Evolutionary conservation across 306 rosid species (phyloP).

Genomic region (Quercus rubra): DNA sequence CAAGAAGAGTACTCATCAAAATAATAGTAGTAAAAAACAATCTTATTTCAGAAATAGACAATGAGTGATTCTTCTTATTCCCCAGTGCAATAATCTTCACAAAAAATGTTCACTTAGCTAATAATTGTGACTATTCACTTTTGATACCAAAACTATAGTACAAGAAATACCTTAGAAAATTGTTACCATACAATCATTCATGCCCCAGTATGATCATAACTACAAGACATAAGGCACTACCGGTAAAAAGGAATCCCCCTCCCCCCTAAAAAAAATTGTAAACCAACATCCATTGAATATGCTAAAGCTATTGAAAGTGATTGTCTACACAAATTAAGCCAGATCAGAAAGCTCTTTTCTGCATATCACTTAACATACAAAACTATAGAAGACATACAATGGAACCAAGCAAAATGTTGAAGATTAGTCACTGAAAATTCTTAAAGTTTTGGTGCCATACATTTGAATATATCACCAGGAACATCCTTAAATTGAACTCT

Average conservation of each 20-base stretch:
- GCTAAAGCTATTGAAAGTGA: neutral
- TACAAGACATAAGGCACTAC: neutral
- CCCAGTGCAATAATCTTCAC: slow-evolving; percentile 1
- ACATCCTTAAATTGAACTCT: slow-evolving; percentile 97
- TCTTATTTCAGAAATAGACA: slow-evolving; percentile 2
- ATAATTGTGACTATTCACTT: neutral
- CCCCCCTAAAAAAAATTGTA: neutral
- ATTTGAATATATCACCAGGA: slow-evolving; percentile 95
- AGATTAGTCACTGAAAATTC: slow-evolving; percentile 16
- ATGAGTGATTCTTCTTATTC: neutral
- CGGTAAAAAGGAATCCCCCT: neutral
- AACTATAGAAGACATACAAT: neutral
- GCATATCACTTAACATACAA: slow-evolving; percentile 8
- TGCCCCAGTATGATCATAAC: neutral
- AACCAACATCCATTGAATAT: neutral
- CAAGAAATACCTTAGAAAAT: neutral
- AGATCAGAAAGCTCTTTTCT: neutral
- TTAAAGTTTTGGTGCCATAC: slow-evolving; percentile 47
- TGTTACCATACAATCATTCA: neutral
- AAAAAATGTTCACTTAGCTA: slow-evolving; percentile 5
- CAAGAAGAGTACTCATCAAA: neutral
- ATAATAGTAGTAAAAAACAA: neutral
- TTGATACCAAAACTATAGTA: neutral
- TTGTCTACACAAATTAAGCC: too few species aligned
- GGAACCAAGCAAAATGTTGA: slow-evolving; percentile 4